phyloP scores from a whole-genome alignment of 208 protist genomes.

The Trypanosoma rangeli region DNA sequence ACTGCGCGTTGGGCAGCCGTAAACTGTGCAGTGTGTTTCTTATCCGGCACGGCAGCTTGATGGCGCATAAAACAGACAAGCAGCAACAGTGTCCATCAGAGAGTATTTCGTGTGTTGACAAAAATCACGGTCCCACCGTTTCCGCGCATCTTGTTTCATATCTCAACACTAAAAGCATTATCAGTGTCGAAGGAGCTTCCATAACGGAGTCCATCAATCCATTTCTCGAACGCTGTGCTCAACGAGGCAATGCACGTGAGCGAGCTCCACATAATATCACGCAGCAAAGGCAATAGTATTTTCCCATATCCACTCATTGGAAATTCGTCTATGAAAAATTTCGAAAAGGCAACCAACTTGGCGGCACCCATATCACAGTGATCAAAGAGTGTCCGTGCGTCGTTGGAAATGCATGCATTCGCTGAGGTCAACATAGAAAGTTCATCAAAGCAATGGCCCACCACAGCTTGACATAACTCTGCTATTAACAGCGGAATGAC shows the following conservation, averaged over 20 bases:
- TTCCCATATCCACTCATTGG: not conserved
- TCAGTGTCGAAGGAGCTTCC: conserved; percentile 1
- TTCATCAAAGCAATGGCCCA: not conserved
- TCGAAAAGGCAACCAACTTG: conserved; percentile 7
- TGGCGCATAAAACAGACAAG: conserved; percentile 24
- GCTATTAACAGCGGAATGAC: conserved; percentile 10
- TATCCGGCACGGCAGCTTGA: not conserved
- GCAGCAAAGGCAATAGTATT: conserved; percentile 1
- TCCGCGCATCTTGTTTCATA: not conserved
- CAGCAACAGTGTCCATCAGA: conserved; percentile 22
- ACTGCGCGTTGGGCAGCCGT: not conserved
- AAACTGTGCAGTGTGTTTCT: not conserved
- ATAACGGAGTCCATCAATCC: conserved; percentile 18
- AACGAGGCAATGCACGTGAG: conserved; percentile 17
- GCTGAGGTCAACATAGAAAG: not conserved
- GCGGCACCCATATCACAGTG: conserved; percentile 6
- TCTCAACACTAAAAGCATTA: not conserved
- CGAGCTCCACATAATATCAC: conserved; percentile 19
- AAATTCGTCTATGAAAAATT: conserved; percentile 12
- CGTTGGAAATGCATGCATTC: not conserved
- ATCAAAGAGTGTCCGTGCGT: not conserved
- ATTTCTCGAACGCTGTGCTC: not conserved
- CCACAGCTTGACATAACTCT: conserved; percentile 16
- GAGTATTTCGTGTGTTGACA: conserved; percentile 15
- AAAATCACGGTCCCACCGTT: conserved; percentile 1